Evolutionary conservation across 371 early-diverging fungal genomes (phyloP).

Genomic region (Mortierella sp.): DNA sequence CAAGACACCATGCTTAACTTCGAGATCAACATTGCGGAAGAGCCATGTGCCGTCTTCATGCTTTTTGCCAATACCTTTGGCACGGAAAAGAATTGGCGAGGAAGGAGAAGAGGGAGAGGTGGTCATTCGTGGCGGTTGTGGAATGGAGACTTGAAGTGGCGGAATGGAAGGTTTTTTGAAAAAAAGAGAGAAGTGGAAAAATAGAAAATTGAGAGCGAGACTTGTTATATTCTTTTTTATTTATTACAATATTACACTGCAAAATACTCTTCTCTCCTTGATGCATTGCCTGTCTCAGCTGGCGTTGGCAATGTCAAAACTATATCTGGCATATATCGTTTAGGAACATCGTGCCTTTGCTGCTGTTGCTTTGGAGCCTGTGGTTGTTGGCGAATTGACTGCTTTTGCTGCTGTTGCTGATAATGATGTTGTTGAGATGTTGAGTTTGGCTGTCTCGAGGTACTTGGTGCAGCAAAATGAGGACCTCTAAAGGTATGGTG

Average conservation of each 20-base stretch:
- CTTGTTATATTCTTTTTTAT: not conserved
- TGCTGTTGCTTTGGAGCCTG: not conserved
- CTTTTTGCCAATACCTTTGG: constrained; percentile 48
- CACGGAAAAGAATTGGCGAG: constrained; percentile 27
- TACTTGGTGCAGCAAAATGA: constrained; percentile 1
- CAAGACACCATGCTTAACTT: constrained; percentile 68
- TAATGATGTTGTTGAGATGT: constrained; percentile 11
- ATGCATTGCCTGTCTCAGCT: constrained; percentile 19
- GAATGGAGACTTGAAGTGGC: not conserved
- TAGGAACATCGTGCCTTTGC: not conserved
- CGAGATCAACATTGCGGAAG: constrained; percentile 71
- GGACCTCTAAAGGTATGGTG: not conserved
- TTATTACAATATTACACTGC: constrained; percentile 24
- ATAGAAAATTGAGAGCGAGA: not conserved
- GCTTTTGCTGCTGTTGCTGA: constrained; percentile 3
- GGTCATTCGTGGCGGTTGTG: not conserved
- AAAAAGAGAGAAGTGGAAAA: not conserved
- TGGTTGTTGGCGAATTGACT: not conserved
- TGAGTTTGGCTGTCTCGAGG: not conserved
- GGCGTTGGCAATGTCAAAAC: constrained; percentile 48
- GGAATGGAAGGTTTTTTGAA: too few species aligned
- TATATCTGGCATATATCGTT: constrained; percentile 39
- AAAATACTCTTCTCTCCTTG: constrained; percentile 28
- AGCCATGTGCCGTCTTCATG: constrained; percentile 65
- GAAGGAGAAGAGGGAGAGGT: not conserved